Evolutionary conservation across 2,329 filamentous ascomycete species (phyloP).

Genomic region (Gaeumannomyces sp.): DNA sequence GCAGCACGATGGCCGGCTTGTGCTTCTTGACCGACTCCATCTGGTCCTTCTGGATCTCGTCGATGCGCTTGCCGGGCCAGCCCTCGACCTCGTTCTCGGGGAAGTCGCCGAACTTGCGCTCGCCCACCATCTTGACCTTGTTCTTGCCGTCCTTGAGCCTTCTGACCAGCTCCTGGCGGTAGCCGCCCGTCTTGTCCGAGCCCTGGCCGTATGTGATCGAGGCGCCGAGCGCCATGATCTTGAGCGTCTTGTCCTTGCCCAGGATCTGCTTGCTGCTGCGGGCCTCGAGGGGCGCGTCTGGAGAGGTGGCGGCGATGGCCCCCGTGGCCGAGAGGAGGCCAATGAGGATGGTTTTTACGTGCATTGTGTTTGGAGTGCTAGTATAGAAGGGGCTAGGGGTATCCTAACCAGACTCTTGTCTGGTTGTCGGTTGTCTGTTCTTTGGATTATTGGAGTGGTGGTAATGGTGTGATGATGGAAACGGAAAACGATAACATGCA

Average conservation of each 20-base stretch:
- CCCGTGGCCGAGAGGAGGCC: slow-evolving; percentile 8
- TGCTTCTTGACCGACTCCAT: slow-evolving; percentile 12
- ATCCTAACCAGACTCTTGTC: too few relatives aligned
- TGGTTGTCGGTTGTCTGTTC: not conserved
- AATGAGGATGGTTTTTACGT: slow-evolving; percentile 2
- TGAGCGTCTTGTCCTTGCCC: slow-evolving; percentile 4
- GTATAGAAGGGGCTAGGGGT: not conserved
- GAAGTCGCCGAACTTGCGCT: slow-evolving; percentile 15
- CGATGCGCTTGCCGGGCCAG: slow-evolving; percentile 13
- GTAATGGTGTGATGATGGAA: not conserved
- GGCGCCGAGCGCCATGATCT: slow-evolving; percentile 16
- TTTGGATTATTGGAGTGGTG: not conserved
- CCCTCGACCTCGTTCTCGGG: slow-evolving; percentile 14
- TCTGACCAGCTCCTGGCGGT: slow-evolving; percentile 19
- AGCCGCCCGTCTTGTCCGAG: slow-evolving; percentile 19
- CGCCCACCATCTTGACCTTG: slow-evolving; percentile 20
- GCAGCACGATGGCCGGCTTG: slow-evolving; percentile 14
- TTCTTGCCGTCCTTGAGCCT: slow-evolving; percentile 14
- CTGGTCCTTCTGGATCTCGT: slow-evolving; percentile 8
- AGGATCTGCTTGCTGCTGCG: not conserved
- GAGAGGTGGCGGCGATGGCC: not conserved
- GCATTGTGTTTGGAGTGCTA: not conserved
- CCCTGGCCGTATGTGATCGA: slow-evolving; percentile 20
- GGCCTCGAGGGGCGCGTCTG: not conserved
- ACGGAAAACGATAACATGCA: not conserved